These are phyloP conservation scores for Bremia lactucae DNA, from an alignment of 352 stramenopile species.

Conservation along the genomic window DNA sequence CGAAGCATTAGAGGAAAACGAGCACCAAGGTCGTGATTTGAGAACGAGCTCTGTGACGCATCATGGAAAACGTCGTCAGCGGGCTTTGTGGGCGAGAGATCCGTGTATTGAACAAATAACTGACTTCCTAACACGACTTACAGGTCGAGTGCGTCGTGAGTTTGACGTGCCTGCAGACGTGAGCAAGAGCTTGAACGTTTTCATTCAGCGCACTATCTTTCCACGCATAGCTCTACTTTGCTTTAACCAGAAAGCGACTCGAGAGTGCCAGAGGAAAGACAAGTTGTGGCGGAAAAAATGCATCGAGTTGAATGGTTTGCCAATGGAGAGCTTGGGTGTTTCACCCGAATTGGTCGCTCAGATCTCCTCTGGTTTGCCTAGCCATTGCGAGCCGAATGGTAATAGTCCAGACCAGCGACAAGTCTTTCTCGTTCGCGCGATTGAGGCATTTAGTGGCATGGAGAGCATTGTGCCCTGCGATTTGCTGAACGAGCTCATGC, in stretches of 20 bases:
- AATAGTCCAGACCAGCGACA: constrained; percentile 19
- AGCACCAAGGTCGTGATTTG: constrained; percentile 6
- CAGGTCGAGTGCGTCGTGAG: constrained; percentile 52
- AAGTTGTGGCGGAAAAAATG: constrained; percentile 77
- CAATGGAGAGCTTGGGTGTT: constrained; percentile 58
- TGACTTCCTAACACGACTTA: constrained; percentile 65
- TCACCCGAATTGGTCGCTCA: constrained; percentile 42
- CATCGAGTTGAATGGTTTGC: constrained; percentile 41
- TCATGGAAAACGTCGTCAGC: constrained; percentile 7
- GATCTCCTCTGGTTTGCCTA: constrained; percentile 43
- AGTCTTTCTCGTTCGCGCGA: constrained; percentile 52
- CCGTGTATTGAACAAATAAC: constrained; percentile 64
- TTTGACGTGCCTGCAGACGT: constrained; percentile 63
- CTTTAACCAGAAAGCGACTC: constrained; percentile 53
- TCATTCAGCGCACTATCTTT: constrained; percentile 71
- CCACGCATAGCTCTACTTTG: constrained; percentile 61
- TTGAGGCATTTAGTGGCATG: constrained; percentile 78
- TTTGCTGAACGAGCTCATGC: constrained; percentile 75
- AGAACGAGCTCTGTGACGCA: constrained; percentile 3
- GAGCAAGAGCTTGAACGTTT: constrained; percentile 66
- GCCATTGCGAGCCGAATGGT: constrained; percentile 14
- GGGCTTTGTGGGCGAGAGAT: constrained; percentile 47
- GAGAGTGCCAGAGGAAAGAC: constrained; percentile 75
- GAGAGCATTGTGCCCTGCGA: constrained; percentile 71
- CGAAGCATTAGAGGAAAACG: constrained; percentile 46